These are phyloP conservation scores for Fusarium sororula DNA, from an alignment of 2,329 filamentous ascomycete species.

Conservation along the genomic window DNA sequence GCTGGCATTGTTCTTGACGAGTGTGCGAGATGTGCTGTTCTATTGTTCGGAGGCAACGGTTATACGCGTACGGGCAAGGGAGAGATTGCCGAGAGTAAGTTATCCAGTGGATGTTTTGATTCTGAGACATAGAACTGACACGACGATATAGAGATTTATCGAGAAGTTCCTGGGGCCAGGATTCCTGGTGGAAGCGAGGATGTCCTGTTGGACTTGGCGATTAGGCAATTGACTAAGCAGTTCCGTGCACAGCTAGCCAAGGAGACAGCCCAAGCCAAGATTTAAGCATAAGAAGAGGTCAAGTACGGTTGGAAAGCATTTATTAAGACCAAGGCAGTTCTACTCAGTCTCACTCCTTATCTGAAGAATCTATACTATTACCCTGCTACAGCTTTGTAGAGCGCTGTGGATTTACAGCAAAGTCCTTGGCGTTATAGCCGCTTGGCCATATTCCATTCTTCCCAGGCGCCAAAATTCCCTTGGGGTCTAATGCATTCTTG, in stretches of 20 bases:
- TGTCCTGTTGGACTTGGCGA: background rate
- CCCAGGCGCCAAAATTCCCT: conserved; percentile 29
- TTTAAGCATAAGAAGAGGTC: background rate
- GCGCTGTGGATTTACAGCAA: background rate
- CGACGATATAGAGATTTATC: background rate
- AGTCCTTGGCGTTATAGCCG: background rate
- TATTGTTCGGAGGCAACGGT: background rate
- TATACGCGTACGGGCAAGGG: background rate
- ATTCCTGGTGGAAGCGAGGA: background rate
- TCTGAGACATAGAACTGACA: background rate
- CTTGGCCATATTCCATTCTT: conserved; percentile 29
- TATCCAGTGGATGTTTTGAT: background rate
- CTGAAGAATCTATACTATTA: background rate
- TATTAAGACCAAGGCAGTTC: background rate
- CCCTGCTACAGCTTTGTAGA: background rate
- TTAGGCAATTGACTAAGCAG: background rate
- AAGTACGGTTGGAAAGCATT: background rate
- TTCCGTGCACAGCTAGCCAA: background rate
- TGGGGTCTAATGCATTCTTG: conserved; percentile 27
- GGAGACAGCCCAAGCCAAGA: background rate
- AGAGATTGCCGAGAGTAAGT: background rate
- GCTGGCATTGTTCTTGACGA: background rate
- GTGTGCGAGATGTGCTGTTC: background rate
- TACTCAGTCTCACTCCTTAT: background rate
- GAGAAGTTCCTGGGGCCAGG: background rate